Percentiles rank a stretch among this genome's conserved stretches.
These are phyloP conservation scores for Cyclostephanos tholiformis DNA, from an alignment of 108 stramenopile genomes.

Conservation along the genomic window DNA sequence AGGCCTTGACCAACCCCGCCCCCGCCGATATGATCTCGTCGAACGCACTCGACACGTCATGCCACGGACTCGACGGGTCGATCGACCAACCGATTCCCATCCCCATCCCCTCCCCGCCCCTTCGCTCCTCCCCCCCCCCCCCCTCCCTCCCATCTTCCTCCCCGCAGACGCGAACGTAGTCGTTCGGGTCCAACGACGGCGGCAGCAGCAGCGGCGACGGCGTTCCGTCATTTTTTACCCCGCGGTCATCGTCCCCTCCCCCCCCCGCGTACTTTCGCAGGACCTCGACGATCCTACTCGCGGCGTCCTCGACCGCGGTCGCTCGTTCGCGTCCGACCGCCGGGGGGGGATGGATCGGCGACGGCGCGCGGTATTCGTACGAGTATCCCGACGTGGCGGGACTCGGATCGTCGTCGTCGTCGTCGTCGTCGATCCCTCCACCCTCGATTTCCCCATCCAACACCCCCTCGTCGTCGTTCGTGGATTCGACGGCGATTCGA, in stretches of 20 bases:
- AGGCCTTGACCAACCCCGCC: constrained; percentile 16
- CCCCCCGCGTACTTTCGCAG: constrained; percentile 23
- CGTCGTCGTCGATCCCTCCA: neutral
- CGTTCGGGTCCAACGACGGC: constrained; percentile 27
- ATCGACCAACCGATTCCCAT: constrained; percentile 18
- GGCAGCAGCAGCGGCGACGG: constrained; percentile 18
- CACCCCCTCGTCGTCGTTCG: neutral
- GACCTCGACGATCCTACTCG: constrained; percentile 15
- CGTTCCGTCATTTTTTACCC: too few species aligned
- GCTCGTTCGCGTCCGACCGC: neutral
- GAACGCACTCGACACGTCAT: constrained; percentile 16
- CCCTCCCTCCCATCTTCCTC: too few species aligned
- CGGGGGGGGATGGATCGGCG: neutral
- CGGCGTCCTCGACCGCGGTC: constrained; percentile 11
- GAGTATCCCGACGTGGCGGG: neutral
- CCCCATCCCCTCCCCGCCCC: neutral
- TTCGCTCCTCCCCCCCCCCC: too few species aligned
- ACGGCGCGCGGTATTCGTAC: neutral
- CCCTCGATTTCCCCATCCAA: too few species aligned
- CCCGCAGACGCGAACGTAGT: neutral
- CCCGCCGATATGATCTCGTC: constrained; percentile 33
- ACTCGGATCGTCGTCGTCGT: neutral
- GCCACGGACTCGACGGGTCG: constrained; percentile 30
- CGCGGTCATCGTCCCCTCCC: too few species aligned
- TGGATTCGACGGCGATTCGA: neutral